phyloP scores from a whole-genome alignment of 495 filamentous ascomycete genomes.

The Penicillium roqueforti region DNA sequence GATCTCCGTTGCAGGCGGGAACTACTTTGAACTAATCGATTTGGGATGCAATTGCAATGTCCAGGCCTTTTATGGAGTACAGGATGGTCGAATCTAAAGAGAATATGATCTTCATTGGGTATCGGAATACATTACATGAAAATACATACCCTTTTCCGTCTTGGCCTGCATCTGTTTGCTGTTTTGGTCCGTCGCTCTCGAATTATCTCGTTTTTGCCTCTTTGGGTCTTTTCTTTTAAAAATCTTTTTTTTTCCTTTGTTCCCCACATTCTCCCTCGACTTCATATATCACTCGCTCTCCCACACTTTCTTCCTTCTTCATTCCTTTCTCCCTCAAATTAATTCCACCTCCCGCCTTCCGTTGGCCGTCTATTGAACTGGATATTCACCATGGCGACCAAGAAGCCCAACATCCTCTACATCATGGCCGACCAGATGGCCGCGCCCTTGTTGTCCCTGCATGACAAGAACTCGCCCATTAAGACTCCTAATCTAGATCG shows the following conservation, averaged over 20 bases:
- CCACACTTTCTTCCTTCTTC: neutral
- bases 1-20: conserved; percentile 27
- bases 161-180: conserved; percentile 6
- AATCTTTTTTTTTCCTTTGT: conserved; percentile 11
- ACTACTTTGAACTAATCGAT: neutral
- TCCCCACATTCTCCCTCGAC: conserved; percentile 17
- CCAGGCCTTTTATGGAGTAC: neutral
- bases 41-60: neutral
- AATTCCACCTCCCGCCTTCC: conserved; percentile 1
- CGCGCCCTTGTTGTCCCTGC: conserved; percentile 76
- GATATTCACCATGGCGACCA: conserved; percentile 47
- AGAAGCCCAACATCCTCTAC: conserved; percentile 71
- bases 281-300: conserved; percentile 18
- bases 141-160: conserved; percentile 3
- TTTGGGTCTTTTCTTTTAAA: conserved; percentile 5
- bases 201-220: conserved; percentile 5
- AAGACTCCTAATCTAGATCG: conserved; percentile 80
- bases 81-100: neutral
- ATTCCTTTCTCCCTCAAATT: neutral
- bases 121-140: conserved; percentile 6
- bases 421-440: conserved; percentile 94
- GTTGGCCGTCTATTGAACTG: conserved; percentile 18
- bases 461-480: conserved; percentile 75
- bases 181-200: neutral
- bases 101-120: neutral